phyloP scores from a whole-genome alignment of 1,284 basidiomycete genomes.

The Cryptococcus maquisensis region DNA sequence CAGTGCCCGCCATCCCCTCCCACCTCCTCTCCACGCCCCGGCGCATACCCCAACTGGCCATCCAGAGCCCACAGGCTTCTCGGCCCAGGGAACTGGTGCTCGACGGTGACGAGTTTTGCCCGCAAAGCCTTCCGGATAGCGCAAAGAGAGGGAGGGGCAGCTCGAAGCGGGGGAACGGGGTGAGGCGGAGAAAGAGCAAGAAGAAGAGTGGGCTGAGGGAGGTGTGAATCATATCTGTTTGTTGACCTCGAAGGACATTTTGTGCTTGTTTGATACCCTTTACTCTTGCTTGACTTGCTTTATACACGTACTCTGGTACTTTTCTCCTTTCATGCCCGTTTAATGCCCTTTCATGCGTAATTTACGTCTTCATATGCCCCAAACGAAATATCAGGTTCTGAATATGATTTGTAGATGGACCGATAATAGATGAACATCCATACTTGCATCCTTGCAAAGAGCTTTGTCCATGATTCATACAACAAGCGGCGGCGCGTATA shows the following conservation, averaged over 20 bases:
- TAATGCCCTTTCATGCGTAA: conserved; percentile 1
- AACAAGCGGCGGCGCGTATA: neutral
- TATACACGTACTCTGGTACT: neutral
- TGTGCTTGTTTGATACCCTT: neutral
- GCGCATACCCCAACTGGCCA: conserved; percentile 32
- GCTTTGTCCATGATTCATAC: neutral
- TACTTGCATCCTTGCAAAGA: neutral
- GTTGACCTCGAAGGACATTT: neutral
- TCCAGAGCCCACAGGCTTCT: conserved; percentile 43
- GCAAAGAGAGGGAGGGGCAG: conserved; percentile 15
- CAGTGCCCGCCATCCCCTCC: conserved; percentile 35
- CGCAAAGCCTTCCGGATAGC: conserved; percentile 27
- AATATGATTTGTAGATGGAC: neutral
- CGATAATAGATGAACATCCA: neutral
- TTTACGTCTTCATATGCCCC: neutral
- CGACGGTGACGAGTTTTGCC: conserved; percentile 48
- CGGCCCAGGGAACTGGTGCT: conserved; percentile 40
- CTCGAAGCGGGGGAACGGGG: conserved; percentile 1
- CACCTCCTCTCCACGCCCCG: conserved; percentile 13
- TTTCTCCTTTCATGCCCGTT: neutral
- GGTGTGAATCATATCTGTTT: neutral
- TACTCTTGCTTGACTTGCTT: neutral
- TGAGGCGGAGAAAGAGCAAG: conserved; percentile 15
- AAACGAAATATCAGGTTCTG: neutral
- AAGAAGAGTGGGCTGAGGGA: conserved; percentile 5